Percentiles rank a stretch among this genome's conserved stretches.
Evolutionary conservation across 495 filamentous ascomycete species (phyloP).

Genomic region (Astrothelium subdiscretum): DNA sequence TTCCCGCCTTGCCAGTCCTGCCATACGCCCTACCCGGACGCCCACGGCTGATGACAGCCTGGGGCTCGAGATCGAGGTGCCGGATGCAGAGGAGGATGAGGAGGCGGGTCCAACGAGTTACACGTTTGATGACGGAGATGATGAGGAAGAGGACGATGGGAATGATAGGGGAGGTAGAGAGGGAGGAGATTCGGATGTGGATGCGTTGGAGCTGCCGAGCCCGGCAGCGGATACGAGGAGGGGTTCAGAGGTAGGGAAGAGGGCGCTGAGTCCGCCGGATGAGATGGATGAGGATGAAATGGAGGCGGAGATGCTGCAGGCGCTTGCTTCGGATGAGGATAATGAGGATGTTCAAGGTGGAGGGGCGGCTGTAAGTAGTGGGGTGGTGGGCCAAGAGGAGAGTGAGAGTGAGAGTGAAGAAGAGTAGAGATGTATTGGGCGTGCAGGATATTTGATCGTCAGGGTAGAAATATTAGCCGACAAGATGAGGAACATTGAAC

Average conservation of each 20-base stretch:
- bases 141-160: slow-evolving; percentile 2
- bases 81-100: slow-evolving; percentile 1
- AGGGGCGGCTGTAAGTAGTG: not conserved
- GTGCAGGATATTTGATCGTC: not conserved
- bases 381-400: not conserved
- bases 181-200: slow-evolving; percentile 4
- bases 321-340: slow-evolving; percentile 30
- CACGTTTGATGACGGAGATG: not conserved
- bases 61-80: not conserved
- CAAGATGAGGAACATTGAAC: not conserved
- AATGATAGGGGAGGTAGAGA: slow-evolving; percentile 9
- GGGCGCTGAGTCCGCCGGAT: slow-evolving; percentile 1
- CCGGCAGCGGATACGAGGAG: not conserved
- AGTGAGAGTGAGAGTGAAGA: slow-evolving; percentile 6
- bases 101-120: not conserved
- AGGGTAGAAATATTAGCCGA: not conserved
- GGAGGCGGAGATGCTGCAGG: slow-evolving; percentile 16
- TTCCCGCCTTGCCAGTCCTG: slow-evolving; percentile 3
- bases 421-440: not conserved
- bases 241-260: not conserved
- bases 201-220: slow-evolving; percentile 3
- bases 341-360: not conserved
- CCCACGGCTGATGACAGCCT: slow-evolving; percentile 1
- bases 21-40: not conserved
- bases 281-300: slow-evolving; percentile 2